Percentiles rank a stretch among this genome's conserved stretches.
These are phyloP conservation scores for Volvox reticuliferus DNA, from an alignment of 139 green algal species.

Conservation along the genomic window DNA sequence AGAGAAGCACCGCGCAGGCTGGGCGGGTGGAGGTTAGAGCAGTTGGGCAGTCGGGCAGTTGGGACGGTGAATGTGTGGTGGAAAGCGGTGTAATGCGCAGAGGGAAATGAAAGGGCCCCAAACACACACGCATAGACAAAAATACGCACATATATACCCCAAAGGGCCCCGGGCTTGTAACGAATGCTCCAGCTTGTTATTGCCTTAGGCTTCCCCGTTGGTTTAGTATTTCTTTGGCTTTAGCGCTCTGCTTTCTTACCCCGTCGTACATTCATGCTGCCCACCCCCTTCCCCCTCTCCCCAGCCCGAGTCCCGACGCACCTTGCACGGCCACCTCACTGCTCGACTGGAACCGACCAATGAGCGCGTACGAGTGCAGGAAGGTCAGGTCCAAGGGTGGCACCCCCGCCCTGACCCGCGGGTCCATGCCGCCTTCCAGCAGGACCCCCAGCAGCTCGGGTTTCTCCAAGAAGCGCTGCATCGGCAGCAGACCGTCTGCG, in stretches of 20 bases:
- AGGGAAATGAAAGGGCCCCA: too few species aligned
- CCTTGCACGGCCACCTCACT: constrained; percentile 12
- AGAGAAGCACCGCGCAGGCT: constrained; percentile 38
- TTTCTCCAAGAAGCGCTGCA: constrained; percentile 40
- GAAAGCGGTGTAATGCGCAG: not conserved
- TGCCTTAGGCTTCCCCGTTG: too few species aligned
- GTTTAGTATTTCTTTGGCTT: too few species aligned
- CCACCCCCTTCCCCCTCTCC: not conserved
- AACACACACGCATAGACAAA: too few species aligned
- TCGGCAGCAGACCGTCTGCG: constrained; percentile 33
- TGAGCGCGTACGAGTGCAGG: constrained; percentile 35
- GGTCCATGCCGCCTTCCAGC: constrained; percentile 21
- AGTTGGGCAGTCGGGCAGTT: not conserved
- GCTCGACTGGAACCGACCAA: not conserved
- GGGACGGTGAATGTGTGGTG: not conserved
- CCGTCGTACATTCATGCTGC: not conserved
- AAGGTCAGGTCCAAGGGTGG: constrained; percentile 15
- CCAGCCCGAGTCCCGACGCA: not conserved
- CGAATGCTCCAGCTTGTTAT: too few species aligned
- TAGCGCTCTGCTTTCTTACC: not conserved
- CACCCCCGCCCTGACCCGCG: constrained; percentile 14
- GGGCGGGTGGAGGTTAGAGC: not conserved
- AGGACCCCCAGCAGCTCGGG: constrained; percentile 30
- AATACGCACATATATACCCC: too few species aligned
- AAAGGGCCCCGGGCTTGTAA: too few species aligned